A percentile compares a stretch with the other conserved stretches of the same genome.
phyloP scores from a whole-genome alignment of 2,329 filamentous ascomycete genomes.

The Torrubiella hemipterigena region DNA sequence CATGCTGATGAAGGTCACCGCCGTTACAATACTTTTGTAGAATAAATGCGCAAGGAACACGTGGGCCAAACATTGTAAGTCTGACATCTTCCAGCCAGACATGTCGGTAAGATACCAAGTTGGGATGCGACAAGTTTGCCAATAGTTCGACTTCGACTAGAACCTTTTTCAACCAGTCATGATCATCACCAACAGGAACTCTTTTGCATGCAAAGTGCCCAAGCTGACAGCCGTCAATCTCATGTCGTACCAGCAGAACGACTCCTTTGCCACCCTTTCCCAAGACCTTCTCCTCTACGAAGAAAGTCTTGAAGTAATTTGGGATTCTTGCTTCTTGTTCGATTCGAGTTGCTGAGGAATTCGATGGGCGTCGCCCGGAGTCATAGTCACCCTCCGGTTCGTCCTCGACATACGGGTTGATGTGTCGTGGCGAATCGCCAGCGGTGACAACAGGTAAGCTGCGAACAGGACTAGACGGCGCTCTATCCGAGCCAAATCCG shows the following conservation, averaged over 20 bases:
- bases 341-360: slow-evolving; percentile 50
- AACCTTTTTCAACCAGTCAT: slow-evolving; percentile 89
- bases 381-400: slow-evolving; percentile 14
- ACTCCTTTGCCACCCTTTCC: slow-evolving; percentile 90
- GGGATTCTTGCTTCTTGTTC: slow-evolving; percentile 79
- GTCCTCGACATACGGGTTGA: slow-evolving; percentile 11
- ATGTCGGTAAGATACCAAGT: slow-evolving; percentile 91
- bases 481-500: slow-evolving; percentile 31
- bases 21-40: slow-evolving; percentile 95
- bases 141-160: slow-evolving; percentile 87
- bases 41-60: slow-evolving; percentile 90
- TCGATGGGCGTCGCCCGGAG: slow-evolving; percentile 19
- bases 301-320: slow-evolving; percentile 87
- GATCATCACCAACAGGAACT: slow-evolving; percentile 89
- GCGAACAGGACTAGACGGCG: slow-evolving; percentile 41
- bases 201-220: slow-evolving; percentile 95
- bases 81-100: slow-evolving; percentile 91
- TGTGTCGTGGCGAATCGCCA: slow-evolving; percentile 13
- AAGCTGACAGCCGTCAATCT: slow-evolving; percentile 77
- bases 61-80: slow-evolving; percentile 77
- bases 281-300: slow-evolving; percentile 75
- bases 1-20: slow-evolving; percentile 79
- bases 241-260: slow-evolving; percentile 83
- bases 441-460: slow-evolving; percentile 34
- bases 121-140: slow-evolving; percentile 84